Base-by-base conservation (phyloP, 208 protist species). In the Trypanosoma cruzi region DNA sequence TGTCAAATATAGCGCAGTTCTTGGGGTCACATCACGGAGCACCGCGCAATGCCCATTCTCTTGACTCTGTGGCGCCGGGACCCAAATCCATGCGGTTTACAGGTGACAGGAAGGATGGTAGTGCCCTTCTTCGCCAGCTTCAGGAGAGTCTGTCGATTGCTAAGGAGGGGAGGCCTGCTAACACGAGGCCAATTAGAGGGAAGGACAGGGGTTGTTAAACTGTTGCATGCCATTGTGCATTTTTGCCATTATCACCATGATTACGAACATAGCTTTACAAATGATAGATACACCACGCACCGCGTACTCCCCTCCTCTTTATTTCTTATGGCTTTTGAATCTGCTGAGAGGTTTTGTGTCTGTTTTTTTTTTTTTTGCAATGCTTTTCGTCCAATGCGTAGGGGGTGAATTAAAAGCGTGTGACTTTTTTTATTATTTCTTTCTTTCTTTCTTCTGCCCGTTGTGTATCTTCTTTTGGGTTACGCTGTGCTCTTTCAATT, bases 41-140 rank as follows among this genome's bases (percentile, higher is more conserved):
- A 54, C 16, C 10, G 29, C 24, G 40, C 32, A 13, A 58, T 31
- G 8, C 42, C 24, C 22, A 8, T 49, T 20, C 22, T 13, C 11
- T 18, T 31, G 26, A 20, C 10, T 26, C 32, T 16, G 32, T 40
- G 26, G 48, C 24, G 26, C 34, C n/a, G 62, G 46, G 26, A 40
- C 24, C 62, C 29, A 32, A 14, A 48, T 1, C 58, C 4, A 53
- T 77, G 32, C 75, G 50, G 4, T 60, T 81, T 36, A 77, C 62
- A 18, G 40, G 32, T 44, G 62, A 75, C 42, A 60, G 44, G 36
- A 7, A 53, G 29, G 70, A 81, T 67, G 75, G 70, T 42, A 22
- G 10, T 31, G 60, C 68, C 6, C 42, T 81, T 34, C 63, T 81
- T 60, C 68, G 75, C 11, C 61, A 77, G 31, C 52, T 81, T 31